Evolutionary conservation across 2,329 filamentous ascomycete genomes (phyloP).

Genomic region (Arachnomyces sp.): DNA sequence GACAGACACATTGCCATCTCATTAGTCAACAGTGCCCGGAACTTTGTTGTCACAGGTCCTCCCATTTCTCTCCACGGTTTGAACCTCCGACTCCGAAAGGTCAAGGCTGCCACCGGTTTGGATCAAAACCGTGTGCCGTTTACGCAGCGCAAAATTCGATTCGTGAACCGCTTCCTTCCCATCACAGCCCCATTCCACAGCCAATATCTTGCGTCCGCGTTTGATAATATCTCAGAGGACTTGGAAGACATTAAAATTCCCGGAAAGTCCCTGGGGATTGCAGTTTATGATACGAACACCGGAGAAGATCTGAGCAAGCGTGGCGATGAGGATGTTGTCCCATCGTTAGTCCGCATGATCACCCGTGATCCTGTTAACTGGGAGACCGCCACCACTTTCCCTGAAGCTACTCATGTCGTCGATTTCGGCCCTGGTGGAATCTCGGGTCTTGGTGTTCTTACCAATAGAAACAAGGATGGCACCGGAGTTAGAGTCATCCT

Average conservation of each 20-base stretch:
- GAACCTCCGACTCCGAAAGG: constrained; percentile 88
- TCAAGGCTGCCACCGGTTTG: constrained; percentile 93
- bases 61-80: constrained; percentile 94
- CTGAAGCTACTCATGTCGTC: constrained; percentile 82
- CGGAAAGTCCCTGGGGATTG: constrained; percentile 65
- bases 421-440: constrained; percentile 97
- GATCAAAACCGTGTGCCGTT: constrained; percentile 92
- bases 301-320: constrained; percentile 72
- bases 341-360: constrained; percentile 81
- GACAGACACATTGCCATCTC: constrained; percentile 94
- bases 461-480: constrained; percentile 98
- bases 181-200: constrained; percentile 99
- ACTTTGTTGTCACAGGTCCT: constrained; percentile 92
- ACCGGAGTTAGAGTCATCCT: constrained; percentile 95
- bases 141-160: constrained; percentile 92
- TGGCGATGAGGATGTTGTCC: constrained; percentile 71
- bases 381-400: constrained; percentile 90
- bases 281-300: constrained; percentile 84
- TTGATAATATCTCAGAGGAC: constrained; percentile 76
- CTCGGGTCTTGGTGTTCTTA: constrained; percentile 89
- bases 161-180: constrained; percentile 92
- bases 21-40: constrained; percentile 91
- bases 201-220: constrained; percentile 78
- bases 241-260: constrained; percentile 74
- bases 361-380: constrained; percentile 91